Evolutionary conservation across 768 basidiomycete species (phyloP).

Genomic region (Psilocybe sp.): DNA sequence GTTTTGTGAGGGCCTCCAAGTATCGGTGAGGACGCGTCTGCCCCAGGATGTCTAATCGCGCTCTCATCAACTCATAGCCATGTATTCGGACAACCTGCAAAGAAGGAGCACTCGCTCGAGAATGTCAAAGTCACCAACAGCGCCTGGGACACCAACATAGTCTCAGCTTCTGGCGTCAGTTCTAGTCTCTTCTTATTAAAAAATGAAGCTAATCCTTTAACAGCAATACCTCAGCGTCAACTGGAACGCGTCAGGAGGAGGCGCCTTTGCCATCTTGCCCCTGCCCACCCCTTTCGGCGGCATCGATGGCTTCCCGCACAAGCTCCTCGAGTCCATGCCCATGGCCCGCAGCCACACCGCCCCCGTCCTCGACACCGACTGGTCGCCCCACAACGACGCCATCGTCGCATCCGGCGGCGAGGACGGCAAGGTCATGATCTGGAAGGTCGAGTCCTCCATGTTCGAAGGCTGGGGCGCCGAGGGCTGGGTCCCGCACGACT

Average conservation of each 20-base stretch:
- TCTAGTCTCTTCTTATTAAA: slow-evolving; percentile 4
- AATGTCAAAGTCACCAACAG: slow-evolving; percentile 85
- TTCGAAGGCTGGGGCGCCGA: slow-evolving; percentile 90
- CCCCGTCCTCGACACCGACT: slow-evolving; percentile 90
- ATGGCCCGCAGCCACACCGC: slow-evolving; percentile 85
- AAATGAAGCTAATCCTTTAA: background rate
- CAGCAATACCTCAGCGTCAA: slow-evolving; percentile 88
- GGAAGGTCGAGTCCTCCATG: slow-evolving; percentile 65
- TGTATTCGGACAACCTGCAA: slow-evolving; percentile 86
- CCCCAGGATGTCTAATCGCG: slow-evolving; percentile 12
- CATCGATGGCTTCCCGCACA: slow-evolving; percentile 58
- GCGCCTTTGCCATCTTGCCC: slow-evolving; percentile 93
- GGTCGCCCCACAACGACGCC: slow-evolving; percentile 91
- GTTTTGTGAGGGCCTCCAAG: slow-evolving; percentile 84
- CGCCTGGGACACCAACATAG: slow-evolving; percentile 95
- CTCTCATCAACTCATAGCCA: slow-evolving; percentile 49
- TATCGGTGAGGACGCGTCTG: slow-evolving; percentile 57
- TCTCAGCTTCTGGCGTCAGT: slow-evolving; percentile 78
- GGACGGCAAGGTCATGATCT: slow-evolving; percentile 91
- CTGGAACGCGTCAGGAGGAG: slow-evolving; percentile 91
- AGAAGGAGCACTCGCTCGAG: slow-evolving; percentile 79
- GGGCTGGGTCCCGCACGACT: slow-evolving; percentile 76
- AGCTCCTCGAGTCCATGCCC: slow-evolving; percentile 90
- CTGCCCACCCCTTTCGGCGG: slow-evolving; percentile 69
- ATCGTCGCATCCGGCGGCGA: slow-evolving; percentile 91